Conservation (phyloP, 768 basidiomycete species). For the Tricholoma sp. region DNA sequence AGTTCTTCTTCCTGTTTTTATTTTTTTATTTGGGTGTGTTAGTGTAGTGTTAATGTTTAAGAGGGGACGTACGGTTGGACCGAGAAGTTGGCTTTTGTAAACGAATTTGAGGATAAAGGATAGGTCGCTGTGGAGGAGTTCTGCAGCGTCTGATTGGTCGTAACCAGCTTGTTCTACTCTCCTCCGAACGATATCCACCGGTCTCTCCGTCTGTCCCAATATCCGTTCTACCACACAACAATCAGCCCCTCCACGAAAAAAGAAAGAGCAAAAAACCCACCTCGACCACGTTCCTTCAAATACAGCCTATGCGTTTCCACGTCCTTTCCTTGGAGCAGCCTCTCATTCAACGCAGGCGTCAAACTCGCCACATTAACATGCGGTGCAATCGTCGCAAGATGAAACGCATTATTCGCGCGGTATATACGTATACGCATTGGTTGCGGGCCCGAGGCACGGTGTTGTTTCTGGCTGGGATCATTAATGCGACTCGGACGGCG, state of each 20-base stretch:
- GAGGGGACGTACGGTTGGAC: conserved; percentile 46
- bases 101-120: conserved; percentile 86
- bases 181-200: conserved; percentile 78
- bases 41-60: background rate
- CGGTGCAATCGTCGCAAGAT: conserved; percentile 60
- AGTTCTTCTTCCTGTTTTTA: conserved; percentile 72
- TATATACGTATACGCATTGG: conserved; percentile 70
- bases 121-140: conserved; percentile 70
- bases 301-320: conserved; percentile 64
- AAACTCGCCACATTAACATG: conserved; percentile 66
- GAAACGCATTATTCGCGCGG: conserved; percentile 65
- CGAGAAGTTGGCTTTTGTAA: conserved; percentile 74
- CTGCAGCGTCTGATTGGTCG: conserved; percentile 70
- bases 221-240: conserved; percentile 53
- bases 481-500: background rate
- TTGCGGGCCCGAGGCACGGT: conserved; percentile 11
- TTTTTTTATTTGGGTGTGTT: too few relatives aligned
- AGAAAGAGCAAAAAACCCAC: conserved; percentile 32
- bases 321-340: conserved; percentile 44
- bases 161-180: conserved; percentile 89
- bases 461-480: background rate
- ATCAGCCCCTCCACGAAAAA: background rate
- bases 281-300: conserved; percentile 70
- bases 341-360: conserved; percentile 54
- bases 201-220: conserved; percentile 74